Base-by-base conservation (phyloP, 1,284 basidiomycete species). In the Ustilago tritici region DNA sequence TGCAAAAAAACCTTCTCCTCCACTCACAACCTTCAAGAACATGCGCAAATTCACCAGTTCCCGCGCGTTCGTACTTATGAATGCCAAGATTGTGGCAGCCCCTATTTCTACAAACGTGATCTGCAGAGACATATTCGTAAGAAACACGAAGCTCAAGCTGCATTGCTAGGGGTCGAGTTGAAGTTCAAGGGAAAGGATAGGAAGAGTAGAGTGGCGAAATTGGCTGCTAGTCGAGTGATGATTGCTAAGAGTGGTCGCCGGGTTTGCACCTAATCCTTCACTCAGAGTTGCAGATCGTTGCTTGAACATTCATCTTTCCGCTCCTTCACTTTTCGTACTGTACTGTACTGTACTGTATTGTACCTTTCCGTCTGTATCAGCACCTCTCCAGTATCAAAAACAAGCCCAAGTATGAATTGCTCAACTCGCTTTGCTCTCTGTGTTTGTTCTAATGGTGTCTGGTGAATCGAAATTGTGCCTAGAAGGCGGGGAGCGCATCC, bases 21-120 rank as follows among this genome's bases (percentile, higher is more conserved):
- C 32, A 23, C 34, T 2, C 66, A 70, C 46, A 75, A 75, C 31
- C 43, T 70, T 23, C 47, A 50, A 43, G 64, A 75, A 38, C 72
- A 75, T 31, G 43, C 43, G 0, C 61, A 65, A 28, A 46, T 58
- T 32, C 70, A 73, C 38, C 28, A 8, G 6, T 23, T 1, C 1
- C 47, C 57, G 5, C 61, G 70, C 3, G n/a, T n/a, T 10, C 47
- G 53, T 4, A 31, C 23, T 19, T 61, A 43, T 56, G 61, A n/a
- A 34, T 38, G 19, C 5, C 0, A 34, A 14, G 28, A n/a, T 0
- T 70, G 66, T 50, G 23, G 7, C 3, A 14, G 31, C 28, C 12
- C 15, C 17, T 69, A 66, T 31, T 63, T 50, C 40, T 62, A 70
- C 57, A 50, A 54, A 17, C 38, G 67, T 1, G 72, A 70, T 47